Conservation (phyloP, 768 basidiomycete species). For the Lentinula lateritia region DNA sequence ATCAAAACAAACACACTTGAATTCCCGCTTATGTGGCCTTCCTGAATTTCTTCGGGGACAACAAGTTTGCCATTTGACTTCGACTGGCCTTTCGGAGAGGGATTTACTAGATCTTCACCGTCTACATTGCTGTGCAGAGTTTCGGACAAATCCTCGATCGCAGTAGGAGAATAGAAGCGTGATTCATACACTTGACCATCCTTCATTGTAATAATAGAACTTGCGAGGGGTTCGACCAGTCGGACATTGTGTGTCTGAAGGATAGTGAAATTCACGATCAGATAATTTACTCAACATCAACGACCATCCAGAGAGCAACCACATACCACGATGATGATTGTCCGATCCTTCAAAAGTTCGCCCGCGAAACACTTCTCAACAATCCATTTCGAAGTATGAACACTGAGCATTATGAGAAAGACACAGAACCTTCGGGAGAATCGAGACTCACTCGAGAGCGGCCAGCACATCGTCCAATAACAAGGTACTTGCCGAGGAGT, state of each 20-base stretch:
- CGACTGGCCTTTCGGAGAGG: slow-evolving; percentile 6
- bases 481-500: slow-evolving; percentile 49
- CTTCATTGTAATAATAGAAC: slow-evolving; percentile 31
- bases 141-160: slow-evolving; percentile 8
- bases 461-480: slow-evolving; percentile 71
- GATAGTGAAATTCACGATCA: neutral
- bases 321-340: slow-evolving; percentile 46
- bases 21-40: slow-evolving; percentile 39
- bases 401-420: slow-evolving; percentile 10
- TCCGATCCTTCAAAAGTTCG: slow-evolving; percentile 40
- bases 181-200: slow-evolving; percentile 34
- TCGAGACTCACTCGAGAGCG: slow-evolving; percentile 45
- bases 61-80: slow-evolving; percentile 35
- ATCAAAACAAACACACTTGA: slow-evolving; percentile 14
- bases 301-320: neutral
- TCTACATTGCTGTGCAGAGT: neutral
- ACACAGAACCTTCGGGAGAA: neutral
- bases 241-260: slow-evolving; percentile 26
- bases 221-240: slow-evolving; percentile 17
- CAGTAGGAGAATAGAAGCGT: neutral
- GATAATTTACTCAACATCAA: neutral
- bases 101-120: neutral
- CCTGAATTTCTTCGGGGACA: slow-evolving; percentile 38
- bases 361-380: slow-evolving; percentile 45
- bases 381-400: slow-evolving; percentile 46